phyloP scores from a whole-genome alignment of 2,329 filamentous ascomycete species.

The Colletotrichum sp. region DNA sequence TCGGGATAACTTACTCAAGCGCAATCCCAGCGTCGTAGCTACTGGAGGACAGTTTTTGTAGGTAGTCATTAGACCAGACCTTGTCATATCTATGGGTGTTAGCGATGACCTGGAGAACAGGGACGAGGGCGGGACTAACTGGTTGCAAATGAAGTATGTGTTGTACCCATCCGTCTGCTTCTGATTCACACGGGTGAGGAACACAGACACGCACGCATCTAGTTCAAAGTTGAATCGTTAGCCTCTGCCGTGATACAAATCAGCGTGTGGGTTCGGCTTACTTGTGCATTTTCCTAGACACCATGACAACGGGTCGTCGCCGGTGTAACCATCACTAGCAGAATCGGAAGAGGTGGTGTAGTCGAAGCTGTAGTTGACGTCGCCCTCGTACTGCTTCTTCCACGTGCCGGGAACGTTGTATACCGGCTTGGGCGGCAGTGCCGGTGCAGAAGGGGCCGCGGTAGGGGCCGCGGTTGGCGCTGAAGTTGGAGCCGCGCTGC shows the following conservation, averaged over 20 bases:
- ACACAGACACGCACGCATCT: neutral
- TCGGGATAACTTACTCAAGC: neutral
- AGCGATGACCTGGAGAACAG: neutral
- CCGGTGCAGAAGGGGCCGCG: neutral
- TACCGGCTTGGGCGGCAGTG: neutral
- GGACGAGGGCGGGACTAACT: neutral
- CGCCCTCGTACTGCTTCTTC: neutral
- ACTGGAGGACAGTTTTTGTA: neutral
- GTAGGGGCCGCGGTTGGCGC: neutral
- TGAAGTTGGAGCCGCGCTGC: neutral
- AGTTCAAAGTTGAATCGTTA: neutral
- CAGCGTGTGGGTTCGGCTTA: rapidly evolving
- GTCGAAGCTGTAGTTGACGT: neutral
- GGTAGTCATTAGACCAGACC: neutral
- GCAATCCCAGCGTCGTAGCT: neutral
- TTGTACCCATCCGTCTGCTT: neutral
- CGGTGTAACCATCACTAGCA: neutral
- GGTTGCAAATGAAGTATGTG: neutral
- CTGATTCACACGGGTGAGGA: neutral
- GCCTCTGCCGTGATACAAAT: rapidly evolving
- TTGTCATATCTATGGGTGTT: neutral
- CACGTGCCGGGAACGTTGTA: neutral
- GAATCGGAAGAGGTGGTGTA: neutral
- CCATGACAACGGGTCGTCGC: neutral
- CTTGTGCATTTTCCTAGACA: neutral